Percentiles rank a stretch among this genome's conserved stretches.
Conservation (phyloP, 495 filamentous ascomycete species). For the Penicillium taxi region DNA sequence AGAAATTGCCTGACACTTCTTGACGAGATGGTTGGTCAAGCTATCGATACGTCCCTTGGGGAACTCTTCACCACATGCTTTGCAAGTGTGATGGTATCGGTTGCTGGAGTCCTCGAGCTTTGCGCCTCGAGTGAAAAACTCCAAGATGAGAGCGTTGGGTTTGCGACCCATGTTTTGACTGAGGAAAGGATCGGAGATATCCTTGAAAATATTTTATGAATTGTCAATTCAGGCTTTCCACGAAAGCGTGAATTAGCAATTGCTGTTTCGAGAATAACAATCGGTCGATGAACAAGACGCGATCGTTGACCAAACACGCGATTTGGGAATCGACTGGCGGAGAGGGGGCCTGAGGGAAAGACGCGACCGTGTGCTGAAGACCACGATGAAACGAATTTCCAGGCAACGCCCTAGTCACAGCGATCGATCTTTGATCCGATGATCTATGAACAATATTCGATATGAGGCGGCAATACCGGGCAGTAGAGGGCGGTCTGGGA, state of each 20-base stretch:
- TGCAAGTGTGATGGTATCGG: slow-evolving; percentile 81
- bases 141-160: slow-evolving; percentile 71
- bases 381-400: background rate
- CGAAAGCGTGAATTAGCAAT: background rate
- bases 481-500: slow-evolving; percentile 37
- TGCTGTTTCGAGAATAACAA: background rate
- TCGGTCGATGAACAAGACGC: slow-evolving; percentile 4
- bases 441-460: slow-evolving; percentile 7
- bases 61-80: slow-evolving; percentile 74
- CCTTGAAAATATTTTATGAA: background rate
- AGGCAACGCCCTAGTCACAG: slow-evolving; percentile 6
- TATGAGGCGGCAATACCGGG: slow-evolving; percentile 33
- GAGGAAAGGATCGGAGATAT: background rate
- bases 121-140: slow-evolving; percentile 74
- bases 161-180: slow-evolving; percentile 59
- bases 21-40: slow-evolving; percentile 66
- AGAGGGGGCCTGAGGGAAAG: slow-evolving; percentile 1
- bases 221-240: background rate
- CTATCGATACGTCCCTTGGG: slow-evolving; percentile 79
- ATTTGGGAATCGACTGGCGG: background rate
- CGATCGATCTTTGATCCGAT: background rate
- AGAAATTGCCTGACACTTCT: slow-evolving; percentile 69
- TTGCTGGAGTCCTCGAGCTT: slow-evolving; percentile 81
- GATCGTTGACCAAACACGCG: slow-evolving; percentile 2
- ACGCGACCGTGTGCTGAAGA: slow-evolving; percentile 5